A percentile compares a stretch with the other conserved stretches of the same genome.
Evolutionary conservation across 2,329 filamentous ascomycete species (phyloP).

Genomic region (Microdochium bolleyi): DNA sequence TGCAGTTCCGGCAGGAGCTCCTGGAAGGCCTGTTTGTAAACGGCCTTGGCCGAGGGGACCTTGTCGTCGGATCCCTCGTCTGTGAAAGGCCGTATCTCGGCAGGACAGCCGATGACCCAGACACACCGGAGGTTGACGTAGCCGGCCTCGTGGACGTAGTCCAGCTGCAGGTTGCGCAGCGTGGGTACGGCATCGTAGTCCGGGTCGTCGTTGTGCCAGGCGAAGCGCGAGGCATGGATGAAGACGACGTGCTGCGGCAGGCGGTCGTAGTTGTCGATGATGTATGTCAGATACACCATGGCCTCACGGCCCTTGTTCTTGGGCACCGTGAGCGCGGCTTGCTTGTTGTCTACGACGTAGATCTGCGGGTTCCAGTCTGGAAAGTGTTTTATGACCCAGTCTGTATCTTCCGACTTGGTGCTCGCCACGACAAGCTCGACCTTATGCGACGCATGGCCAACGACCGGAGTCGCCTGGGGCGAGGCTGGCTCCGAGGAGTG

Average conservation of each 20-base stretch:
- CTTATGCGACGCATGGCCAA: slow-evolving; percentile 3
- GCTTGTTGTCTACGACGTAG: slow-evolving; percentile 44
- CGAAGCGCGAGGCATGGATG: slow-evolving; percentile 37
- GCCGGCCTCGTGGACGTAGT: slow-evolving; percentile 42
- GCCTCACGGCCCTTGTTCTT: slow-evolving; percentile 43
- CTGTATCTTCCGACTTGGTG: slow-evolving; percentile 18
- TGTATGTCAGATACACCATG: slow-evolving; percentile 45
- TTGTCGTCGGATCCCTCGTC: slow-evolving; percentile 24
- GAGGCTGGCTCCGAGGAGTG: background rate
- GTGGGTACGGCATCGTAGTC: slow-evolving; percentile 45
- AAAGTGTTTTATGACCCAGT: slow-evolving; percentile 33
- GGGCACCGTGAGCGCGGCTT: slow-evolving; percentile 37
- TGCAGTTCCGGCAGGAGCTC: slow-evolving; percentile 29
- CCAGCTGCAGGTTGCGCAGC: slow-evolving; percentile 37
- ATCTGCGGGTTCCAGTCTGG: slow-evolving; percentile 42
- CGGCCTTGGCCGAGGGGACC: slow-evolving; percentile 27
- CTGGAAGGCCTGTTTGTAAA: slow-evolving; percentile 32
- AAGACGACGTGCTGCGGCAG: slow-evolving; percentile 37
- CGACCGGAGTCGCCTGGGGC: background rate
- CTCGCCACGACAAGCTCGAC: slow-evolving; percentile 23
- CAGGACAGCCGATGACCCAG: slow-evolving; percentile 47
- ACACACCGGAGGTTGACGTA: slow-evolving; percentile 56
- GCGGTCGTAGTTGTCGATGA: slow-evolving; percentile 39
- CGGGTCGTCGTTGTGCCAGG: slow-evolving; percentile 47
- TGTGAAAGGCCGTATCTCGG: slow-evolving; percentile 32